A percentile compares a stretch with the other conserved stretches of the same genome.
Evolutionary conservation across 106 monocot species (phyloP).

Genomic region (Allium cepa): DNA sequence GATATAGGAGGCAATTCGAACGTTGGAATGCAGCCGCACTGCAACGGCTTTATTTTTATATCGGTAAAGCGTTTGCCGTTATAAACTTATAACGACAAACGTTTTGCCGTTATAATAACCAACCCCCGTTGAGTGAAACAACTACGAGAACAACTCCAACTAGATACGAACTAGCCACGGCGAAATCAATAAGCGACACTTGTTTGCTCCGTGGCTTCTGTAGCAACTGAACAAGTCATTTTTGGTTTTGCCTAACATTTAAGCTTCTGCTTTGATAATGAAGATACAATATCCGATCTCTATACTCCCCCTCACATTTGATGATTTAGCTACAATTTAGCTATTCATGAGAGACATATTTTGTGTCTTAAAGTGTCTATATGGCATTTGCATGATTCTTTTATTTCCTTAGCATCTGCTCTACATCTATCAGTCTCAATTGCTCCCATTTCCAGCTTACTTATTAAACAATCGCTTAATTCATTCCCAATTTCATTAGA

Average conservation of each 20-base stretch:
- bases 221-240: no score
- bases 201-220: no score
- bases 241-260: slow-evolving; percentile 2
- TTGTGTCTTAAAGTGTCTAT: slow-evolving; percentile 60
- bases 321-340: slow-evolving; percentile 16
- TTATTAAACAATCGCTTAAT: slow-evolving; percentile 20
- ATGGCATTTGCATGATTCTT: slow-evolving; percentile 50
- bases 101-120: no score
- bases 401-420: slow-evolving; percentile 71
- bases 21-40: no score
- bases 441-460: slow-evolving; percentile 63
- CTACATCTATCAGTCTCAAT: slow-evolving; percentile 72
- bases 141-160: no score
- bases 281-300: slow-evolving; percentile 14
- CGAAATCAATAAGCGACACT: no score
- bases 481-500: slow-evolving; percentile 29
- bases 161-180: no score
- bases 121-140: no score
- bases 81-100: no score
- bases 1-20: no score
- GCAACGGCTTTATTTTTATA: no score
- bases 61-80: no score
- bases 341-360: slow-evolving; percentile 43
- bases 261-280: slow-evolving; percentile 16
- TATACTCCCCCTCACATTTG: slow-evolving; percentile 42